Percentiles rank a stretch among this genome's conserved stretches.
Evolutionary conservation across 306 rosid species (phyloP).

Genomic region (Calophaca sinica): DNA sequence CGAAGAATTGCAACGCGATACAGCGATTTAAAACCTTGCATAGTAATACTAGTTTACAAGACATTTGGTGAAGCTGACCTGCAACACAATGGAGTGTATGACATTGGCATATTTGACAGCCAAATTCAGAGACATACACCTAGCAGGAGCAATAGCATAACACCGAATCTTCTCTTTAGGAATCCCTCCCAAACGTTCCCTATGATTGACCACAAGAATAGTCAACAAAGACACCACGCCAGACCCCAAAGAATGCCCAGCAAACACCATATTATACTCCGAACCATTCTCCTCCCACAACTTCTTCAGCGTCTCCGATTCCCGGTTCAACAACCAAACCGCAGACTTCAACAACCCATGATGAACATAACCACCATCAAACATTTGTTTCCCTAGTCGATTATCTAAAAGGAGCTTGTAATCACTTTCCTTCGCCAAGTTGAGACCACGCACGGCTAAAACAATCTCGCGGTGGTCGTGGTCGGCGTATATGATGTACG

Average conservation of each 20-base stretch:
- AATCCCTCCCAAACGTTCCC: conserved; percentile 70
- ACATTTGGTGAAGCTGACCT: conserved; percentile 51
- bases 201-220: conserved; percentile 68
- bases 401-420: conserved; percentile 73
- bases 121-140: conserved; percentile 94
- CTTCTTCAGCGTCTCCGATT: conserved; percentile 70
- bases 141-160: conserved; percentile 85
- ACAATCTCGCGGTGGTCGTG: conserved; percentile 75
- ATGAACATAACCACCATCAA: conserved; percentile 91
- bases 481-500: conserved; percentile 81
- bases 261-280: conserved; percentile 72
- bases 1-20: too few species aligned
- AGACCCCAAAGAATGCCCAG: conserved; percentile 89
- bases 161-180: conserved; percentile 70
- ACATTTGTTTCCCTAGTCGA: conserved; percentile 78
- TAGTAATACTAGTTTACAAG: neutral
- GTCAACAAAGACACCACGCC: conserved; percentile 87
- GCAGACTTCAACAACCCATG: conserved; percentile 86
- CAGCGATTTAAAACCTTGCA: neutral
- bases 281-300: conserved; percentile 77
- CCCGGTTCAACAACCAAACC: conserved; percentile 74
- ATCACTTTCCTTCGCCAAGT: conserved; percentile 73
- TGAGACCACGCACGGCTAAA: conserved; percentile 83
- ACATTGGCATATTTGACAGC: conserved; percentile 97
- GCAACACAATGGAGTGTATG: conserved; percentile 76